phyloP scores from a whole-genome alignment of 352 stramenopile species.

The Aphanomyces stellatus region DNA sequence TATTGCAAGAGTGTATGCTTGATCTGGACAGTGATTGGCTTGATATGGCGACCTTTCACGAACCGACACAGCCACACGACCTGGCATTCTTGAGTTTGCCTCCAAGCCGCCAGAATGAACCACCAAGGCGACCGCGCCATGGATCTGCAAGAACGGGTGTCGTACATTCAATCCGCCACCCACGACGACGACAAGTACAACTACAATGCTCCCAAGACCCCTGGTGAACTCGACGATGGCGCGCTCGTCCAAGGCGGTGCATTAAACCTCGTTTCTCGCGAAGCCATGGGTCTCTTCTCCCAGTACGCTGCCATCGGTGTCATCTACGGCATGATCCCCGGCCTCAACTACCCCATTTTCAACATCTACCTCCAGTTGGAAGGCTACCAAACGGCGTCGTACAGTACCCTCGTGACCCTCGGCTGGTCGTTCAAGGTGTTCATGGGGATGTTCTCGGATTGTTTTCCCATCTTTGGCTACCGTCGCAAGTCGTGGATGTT shows the following conservation, averaged over 20 bases:
- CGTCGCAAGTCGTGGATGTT: slow-evolving; percentile 45
- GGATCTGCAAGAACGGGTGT: not conserved
- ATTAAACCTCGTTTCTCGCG: slow-evolving; percentile 28
- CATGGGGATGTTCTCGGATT: slow-evolving; percentile 46
- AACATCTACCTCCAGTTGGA: slow-evolving; percentile 32
- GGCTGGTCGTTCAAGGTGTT: slow-evolving; percentile 67
- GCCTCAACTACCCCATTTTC: slow-evolving; percentile 40
- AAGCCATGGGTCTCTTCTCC: slow-evolving; percentile 27
- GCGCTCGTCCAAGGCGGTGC: slow-evolving; percentile 34
- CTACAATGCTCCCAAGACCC: slow-evolving; percentile 19
- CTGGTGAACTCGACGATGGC: slow-evolving; percentile 27
- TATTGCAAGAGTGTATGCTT: no score
- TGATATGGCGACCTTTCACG: no score
- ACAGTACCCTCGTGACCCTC: slow-evolving; percentile 35
- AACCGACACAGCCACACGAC: no score
- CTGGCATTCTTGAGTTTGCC: no score
- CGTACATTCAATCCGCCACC: slow-evolving; percentile 2
- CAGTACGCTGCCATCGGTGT: slow-evolving; percentile 36
- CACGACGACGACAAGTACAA: not conserved
- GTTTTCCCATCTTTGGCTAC: slow-evolving; percentile 41
- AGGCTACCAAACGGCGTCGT: slow-evolving; percentile 32
- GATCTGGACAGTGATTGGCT: no score
- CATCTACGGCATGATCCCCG: slow-evolving; percentile 37
- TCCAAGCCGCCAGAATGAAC: no score
- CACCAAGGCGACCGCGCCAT: not conserved